phyloP scores from a whole-genome alignment of 306 rosid genomes.

The Cucumis melo region DNA sequence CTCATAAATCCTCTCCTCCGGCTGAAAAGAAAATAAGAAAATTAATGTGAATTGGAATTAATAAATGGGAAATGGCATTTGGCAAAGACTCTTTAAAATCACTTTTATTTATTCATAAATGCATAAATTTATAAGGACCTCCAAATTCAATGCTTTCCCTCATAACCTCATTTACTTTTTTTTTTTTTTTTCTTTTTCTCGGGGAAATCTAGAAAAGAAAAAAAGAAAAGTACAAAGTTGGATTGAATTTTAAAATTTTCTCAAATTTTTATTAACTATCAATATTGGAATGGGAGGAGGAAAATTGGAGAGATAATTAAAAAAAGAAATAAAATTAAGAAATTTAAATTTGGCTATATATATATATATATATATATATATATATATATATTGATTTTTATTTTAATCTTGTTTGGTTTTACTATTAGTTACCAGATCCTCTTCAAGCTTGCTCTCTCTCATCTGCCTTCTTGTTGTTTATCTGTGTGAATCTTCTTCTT shows the following conservation, averaged over 20 bases:
- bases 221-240: background rate
- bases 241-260: background rate
- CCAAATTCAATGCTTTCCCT: background rate
- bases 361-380: background rate
- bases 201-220: background rate
- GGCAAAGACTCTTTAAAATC: background rate
- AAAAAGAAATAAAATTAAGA: background rate
- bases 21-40: background rate
- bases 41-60: background rate
- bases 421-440: slow-evolving; percentile 5
- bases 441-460: background rate
- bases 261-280: background rate
- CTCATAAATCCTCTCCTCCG: background rate
- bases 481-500: background rate
- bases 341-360: background rate
- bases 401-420: background rate
- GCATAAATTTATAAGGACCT: background rate
- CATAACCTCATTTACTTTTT: background rate
- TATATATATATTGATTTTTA: background rate
- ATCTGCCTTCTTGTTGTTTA: background rate
- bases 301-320: background rate
- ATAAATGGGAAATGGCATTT: background rate
- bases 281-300: background rate
- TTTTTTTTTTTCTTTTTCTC: background rate
- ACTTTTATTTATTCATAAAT: background rate